Conservation (phyloP, 1,139 yeast genomes). For the Starmera stellimalicola region DNA sequence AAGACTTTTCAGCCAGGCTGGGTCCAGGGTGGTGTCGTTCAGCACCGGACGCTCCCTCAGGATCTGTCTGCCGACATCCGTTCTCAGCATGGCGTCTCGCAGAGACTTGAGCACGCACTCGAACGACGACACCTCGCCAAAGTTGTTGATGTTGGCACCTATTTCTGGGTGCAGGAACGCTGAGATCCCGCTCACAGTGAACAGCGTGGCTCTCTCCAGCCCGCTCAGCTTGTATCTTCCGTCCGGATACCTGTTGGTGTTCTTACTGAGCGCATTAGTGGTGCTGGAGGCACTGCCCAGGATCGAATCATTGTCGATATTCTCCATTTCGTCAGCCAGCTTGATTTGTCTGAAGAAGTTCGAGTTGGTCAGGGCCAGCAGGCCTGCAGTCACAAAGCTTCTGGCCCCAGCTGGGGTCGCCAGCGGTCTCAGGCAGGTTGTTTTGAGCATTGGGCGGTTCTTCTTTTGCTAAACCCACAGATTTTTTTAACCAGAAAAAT, state of each 20-base stretch:
- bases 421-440: too few relatives aligned
- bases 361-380: conserved; percentile 14
- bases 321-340: conserved; percentile 15
- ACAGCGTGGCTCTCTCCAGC: conserved; percentile 55
- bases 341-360: conserved; percentile 11
- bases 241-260: conserved; percentile 7
- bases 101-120: conserved; percentile 53
- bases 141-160: conserved; percentile 61
- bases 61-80: conserved; percentile 68
- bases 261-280: too few relatives aligned
- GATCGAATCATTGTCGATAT: conserved; percentile 2
- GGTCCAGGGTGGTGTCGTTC: conserved; percentile 60
- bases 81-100: conserved; percentile 65
- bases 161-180: conserved; percentile 74
- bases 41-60: conserved; percentile 76
- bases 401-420: too few relatives aligned
- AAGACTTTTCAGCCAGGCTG: conserved; percentile 47
- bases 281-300: too few relatives aligned
- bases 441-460: too few relatives aligned
- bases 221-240: conserved; percentile 72
- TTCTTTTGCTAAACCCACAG: too few relatives aligned
- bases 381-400: conserved; percentile 10
- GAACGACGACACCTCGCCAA: conserved; percentile 88
- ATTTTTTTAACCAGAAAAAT: too few relatives aligned
- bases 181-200: conserved; percentile 72